These are phyloP conservation scores for Penicillium sp. DNA, from an alignment of 2,329 filamentous ascomycete genomes.

Conservation along the genomic window DNA sequence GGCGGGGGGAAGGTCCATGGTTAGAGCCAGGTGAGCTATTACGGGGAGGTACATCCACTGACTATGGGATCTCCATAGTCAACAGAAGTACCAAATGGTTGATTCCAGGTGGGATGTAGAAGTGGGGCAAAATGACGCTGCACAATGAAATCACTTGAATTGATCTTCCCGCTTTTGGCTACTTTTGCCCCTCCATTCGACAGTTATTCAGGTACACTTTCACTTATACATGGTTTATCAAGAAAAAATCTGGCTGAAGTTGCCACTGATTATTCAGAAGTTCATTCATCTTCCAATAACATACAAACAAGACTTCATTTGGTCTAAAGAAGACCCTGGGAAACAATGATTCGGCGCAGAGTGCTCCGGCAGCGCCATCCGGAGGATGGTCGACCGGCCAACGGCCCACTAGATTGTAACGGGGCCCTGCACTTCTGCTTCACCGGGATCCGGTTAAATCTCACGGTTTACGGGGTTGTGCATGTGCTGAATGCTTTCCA, in stretches of 20 bases:
- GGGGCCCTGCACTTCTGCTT: slow-evolving; percentile 15
- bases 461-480: slow-evolving; percentile 14
- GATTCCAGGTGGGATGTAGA: slow-evolving; percentile 14
- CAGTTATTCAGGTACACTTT: neutral
- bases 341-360: slow-evolving; percentile 26
- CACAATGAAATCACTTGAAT: slow-evolving; percentile 19
- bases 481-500: slow-evolving; percentile 1
- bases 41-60: slow-evolving; percentile 11
- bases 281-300: neutral
- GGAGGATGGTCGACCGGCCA: slow-evolving; percentile 29
- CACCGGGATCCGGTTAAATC: slow-evolving; percentile 28
- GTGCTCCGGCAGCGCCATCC: slow-evolving; percentile 32
- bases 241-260: neutral
- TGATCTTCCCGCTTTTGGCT: neutral
- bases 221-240: neutral
- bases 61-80: slow-evolving; percentile 10
- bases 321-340: neutral
- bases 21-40: slow-evolving; percentile 6
- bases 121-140: slow-evolving; percentile 28
- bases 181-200: slow-evolving; percentile 1
- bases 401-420: slow-evolving; percentile 22
- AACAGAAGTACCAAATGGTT: slow-evolving; percentile 11
- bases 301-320: neutral
- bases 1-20: slow-evolving; percentile 18
- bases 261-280: neutral